Conservation (phyloP, 2,329 filamentous ascomycete genomes). For the Davidsoniella eucalypti region DNA sequence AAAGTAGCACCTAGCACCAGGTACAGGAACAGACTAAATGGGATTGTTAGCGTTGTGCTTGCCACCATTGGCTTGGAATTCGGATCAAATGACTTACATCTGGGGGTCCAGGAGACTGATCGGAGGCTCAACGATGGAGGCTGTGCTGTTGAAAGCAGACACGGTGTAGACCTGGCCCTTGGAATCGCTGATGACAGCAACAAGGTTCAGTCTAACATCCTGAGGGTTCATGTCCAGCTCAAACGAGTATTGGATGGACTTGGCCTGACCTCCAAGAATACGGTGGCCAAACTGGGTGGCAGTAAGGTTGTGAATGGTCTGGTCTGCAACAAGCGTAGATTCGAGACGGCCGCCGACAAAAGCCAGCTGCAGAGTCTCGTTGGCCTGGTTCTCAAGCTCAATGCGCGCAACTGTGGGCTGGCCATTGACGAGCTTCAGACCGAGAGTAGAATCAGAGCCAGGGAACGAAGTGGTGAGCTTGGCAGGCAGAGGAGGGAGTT, state of each 20-base stretch:
- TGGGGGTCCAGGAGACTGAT: slow-evolving; percentile 88
- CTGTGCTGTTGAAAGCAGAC: slow-evolving; percentile 63
- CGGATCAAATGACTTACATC: slow-evolving; percentile 47
- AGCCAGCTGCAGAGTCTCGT: slow-evolving; percentile 54
- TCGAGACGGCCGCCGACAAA: slow-evolving; percentile 63
- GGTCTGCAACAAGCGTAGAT: slow-evolving; percentile 29
- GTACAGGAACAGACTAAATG: slow-evolving; percentile 81
- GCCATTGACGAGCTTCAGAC: slow-evolving; percentile 90
- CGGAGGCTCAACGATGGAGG: slow-evolving; percentile 76
- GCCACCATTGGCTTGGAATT: not conserved
- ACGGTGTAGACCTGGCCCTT: slow-evolving; percentile 60
- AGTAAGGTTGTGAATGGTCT: slow-evolving; percentile 71
- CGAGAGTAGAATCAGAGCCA: slow-evolving; percentile 62
- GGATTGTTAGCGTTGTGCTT: not conserved
- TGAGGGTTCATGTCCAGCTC: slow-evolving; percentile 83
- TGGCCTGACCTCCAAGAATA: slow-evolving; percentile 59
- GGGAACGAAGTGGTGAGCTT: slow-evolving; percentile 44
- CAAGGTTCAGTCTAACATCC: slow-evolving; percentile 63
- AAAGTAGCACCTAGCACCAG: slow-evolving; percentile 70
- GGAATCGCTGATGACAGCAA: slow-evolving; percentile 53
- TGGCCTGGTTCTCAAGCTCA: slow-evolving; percentile 72
- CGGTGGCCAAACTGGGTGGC: slow-evolving; percentile 54
- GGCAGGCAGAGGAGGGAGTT: slow-evolving; percentile 14
- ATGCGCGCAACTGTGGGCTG: slow-evolving; percentile 69
- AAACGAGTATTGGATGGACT: slow-evolving; percentile 69